Percentiles rank a stretch among this genome's conserved stretches.
phyloP scores from a whole-genome alignment of 2,329 filamentous ascomycete species.

The Stylonectria norvegica region DNA sequence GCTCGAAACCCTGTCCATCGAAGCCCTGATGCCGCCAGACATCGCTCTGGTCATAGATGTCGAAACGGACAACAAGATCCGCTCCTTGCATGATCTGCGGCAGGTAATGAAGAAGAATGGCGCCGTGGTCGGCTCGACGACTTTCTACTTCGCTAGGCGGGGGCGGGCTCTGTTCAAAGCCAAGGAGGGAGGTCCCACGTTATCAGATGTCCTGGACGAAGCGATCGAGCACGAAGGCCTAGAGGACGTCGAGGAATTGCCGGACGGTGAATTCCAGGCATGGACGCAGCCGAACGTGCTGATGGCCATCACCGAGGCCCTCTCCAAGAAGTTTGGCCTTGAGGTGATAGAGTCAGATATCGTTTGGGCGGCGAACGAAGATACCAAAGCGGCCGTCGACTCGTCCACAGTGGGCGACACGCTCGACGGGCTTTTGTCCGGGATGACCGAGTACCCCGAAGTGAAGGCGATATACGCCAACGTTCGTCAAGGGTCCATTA shows the following conservation, averaged over 20 bases:
- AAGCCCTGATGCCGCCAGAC: slow-evolving; percentile 74
- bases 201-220: slow-evolving; percentile 74
- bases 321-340: slow-evolving; percentile 62
- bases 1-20: slow-evolving; percentile 75
- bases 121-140: slow-evolving; percentile 68
- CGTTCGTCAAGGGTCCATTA: slow-evolving; percentile 46
- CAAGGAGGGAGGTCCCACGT: slow-evolving; percentile 46
- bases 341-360: slow-evolving; percentile 74
- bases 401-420: slow-evolving; percentile 51
- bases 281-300: slow-evolving; percentile 37
- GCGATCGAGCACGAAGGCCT: slow-evolving; percentile 78
- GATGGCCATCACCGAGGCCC: slow-evolving; percentile 36
- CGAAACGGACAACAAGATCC: slow-evolving; percentile 76
- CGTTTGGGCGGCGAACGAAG: slow-evolving; percentile 78
- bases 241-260: slow-evolving; percentile 66
- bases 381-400: slow-evolving; percentile 66
- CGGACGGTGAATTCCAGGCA: slow-evolving; percentile 67
- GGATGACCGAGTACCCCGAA: slow-evolving; percentile 63
- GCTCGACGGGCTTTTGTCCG: slow-evolving; percentile 58
- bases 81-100: slow-evolving; percentile 71
- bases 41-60: slow-evolving; percentile 80
- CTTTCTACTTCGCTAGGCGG: slow-evolving; percentile 80
- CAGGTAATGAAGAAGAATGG: slow-evolving; percentile 66
- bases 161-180: slow-evolving; percentile 69
- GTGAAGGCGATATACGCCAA: slow-evolving; percentile 82